Percentiles rank a stretch among this genome's conserved stretches.
phyloP scores from a whole-genome alignment of 1,284 basidiomycete genomes.

The Sanguinoderma infundibulare region DNA sequence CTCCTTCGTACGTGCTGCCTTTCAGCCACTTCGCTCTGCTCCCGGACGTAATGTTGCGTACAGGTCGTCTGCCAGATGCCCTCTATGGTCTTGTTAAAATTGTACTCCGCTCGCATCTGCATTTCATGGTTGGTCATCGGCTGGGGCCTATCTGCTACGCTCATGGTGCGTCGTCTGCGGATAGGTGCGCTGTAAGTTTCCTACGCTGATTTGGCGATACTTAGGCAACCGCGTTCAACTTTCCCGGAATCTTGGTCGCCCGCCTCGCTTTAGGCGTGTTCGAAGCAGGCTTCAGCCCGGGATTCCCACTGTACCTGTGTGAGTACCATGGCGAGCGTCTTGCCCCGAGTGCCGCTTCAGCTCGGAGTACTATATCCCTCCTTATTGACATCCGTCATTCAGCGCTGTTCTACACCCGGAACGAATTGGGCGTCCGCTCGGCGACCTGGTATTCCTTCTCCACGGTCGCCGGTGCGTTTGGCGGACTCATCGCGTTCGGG shows the following conservation, averaged over 20 bases:
- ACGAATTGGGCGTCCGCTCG: slow-evolving; percentile 72
- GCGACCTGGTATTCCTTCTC: slow-evolving; percentile 83
- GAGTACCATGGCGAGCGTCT: slow-evolving; percentile 20
- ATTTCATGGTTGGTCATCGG: slow-evolving; percentile 67
- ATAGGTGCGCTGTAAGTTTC: not conserved
- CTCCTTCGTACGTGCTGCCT: slow-evolving; percentile 59
- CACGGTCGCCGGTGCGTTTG: slow-evolving; percentile 79
- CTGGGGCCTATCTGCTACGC: slow-evolving; percentile 73
- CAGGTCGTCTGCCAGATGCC: slow-evolving; percentile 75
- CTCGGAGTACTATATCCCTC: too few species aligned
- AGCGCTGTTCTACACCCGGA: slow-evolving; percentile 71
- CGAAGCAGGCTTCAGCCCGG: slow-evolving; percentile 75
- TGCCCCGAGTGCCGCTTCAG: too few species aligned
- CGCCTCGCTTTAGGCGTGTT: slow-evolving; percentile 70
- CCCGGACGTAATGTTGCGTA: too few species aligned
- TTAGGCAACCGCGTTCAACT: slow-evolving; percentile 62
- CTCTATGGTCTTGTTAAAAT: slow-evolving; percentile 66
- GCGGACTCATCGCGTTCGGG: slow-evolving; percentile 76
- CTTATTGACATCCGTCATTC: too few species aligned
- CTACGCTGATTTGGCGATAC: not conserved
- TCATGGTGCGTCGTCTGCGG: slow-evolving; percentile 54
- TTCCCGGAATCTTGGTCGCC: slow-evolving; percentile 59
- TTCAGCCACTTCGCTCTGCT: not conserved
- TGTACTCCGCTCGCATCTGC: slow-evolving; percentile 69
- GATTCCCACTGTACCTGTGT: slow-evolving; percentile 80